These are phyloP conservation scores for Raffaelea albimanens DNA, from an alignment of 2,329 filamentous ascomycete species.

Conservation along the genomic window DNA sequence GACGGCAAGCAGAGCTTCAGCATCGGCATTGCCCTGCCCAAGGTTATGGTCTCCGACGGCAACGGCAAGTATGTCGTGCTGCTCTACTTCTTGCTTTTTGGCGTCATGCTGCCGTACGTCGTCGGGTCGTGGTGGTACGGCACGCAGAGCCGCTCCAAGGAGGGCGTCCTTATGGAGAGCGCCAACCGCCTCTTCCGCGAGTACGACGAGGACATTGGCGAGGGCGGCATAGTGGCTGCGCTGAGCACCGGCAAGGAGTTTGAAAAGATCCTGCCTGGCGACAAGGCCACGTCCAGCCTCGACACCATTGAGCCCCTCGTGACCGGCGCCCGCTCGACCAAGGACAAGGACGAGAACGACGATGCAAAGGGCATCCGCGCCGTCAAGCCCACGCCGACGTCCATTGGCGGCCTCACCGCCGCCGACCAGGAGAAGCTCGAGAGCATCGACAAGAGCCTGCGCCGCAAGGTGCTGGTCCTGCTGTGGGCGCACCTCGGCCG, in stretches of 20 bases:
- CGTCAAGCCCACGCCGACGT: conserved; percentile 32
- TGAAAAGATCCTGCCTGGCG: conserved; percentile 62
- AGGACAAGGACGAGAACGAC: neutral
- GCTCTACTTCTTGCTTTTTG: conserved; percentile 79
- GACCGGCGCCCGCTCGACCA: conserved; percentile 35
- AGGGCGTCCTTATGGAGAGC: conserved; percentile 85
- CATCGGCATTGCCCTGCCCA: conserved; percentile 91
- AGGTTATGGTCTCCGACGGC: conserved; percentile 85
- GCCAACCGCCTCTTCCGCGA: conserved; percentile 92
- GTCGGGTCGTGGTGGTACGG: conserved; percentile 99
- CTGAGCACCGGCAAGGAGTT: conserved; percentile 84
- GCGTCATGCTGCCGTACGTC: conserved; percentile 81
- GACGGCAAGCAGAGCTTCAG: conserved; percentile 98
- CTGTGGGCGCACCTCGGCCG: conserved; percentile 94
- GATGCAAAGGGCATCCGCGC: conserved; percentile 13
- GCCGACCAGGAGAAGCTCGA: conserved; percentile 72
- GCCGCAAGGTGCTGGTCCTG: conserved; percentile 78
- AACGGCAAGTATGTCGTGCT: conserved; percentile 93
- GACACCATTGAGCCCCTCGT: conserved; percentile 78
- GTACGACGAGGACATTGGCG: conserved; percentile 75
- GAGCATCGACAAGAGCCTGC: conserved; percentile 68
- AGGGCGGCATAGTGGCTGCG: conserved; percentile 69
- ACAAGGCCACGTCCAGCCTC: conserved; percentile 71
- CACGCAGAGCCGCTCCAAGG: conserved; percentile 84
- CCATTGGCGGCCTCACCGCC: conserved; percentile 43